A percentile compares a stretch with the other conserved stretches of the same genome.
phyloP scores from a whole-genome alignment of 306 rosid species.

The Abrus precatorius region DNA sequence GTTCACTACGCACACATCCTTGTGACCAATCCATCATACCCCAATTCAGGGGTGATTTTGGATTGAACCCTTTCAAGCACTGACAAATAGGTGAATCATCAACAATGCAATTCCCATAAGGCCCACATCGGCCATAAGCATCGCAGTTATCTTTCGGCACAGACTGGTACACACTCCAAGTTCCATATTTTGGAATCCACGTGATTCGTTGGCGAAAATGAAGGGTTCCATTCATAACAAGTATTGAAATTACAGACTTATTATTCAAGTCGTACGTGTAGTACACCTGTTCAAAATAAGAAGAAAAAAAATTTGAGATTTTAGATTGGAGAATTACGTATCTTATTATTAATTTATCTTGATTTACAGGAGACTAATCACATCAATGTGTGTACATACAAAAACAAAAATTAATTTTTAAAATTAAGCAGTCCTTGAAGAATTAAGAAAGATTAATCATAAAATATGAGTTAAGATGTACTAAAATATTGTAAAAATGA shows the following conservation, averaged over 20 bases:
- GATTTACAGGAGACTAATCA: too few relatives aligned
- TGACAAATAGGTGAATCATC: conserved; percentile 50
- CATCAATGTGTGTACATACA: too few relatives aligned
- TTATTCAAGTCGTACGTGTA: conserved; percentile 17
- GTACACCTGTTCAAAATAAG: too few relatives aligned
- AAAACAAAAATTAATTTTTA: too few relatives aligned
- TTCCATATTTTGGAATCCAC: conserved; percentile 45
- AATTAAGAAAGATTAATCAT: too few relatives aligned
- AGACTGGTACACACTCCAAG: conserved; percentile 49
- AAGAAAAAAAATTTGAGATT: too few relatives aligned
- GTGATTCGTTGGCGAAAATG: conserved; percentile 31
- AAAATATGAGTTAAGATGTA: too few relatives aligned
- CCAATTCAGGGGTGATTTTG: conserved; percentile 56
- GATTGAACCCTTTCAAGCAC: conserved; percentile 57
- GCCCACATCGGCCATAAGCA: conserved; percentile 52
- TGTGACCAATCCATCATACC: conserved; percentile 48
- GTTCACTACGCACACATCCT: conserved; percentile 21
- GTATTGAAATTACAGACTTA: conserved; percentile 44
- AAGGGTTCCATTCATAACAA: conserved; percentile 49
- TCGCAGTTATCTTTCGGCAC: conserved; percentile 58
- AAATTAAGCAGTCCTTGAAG: too few relatives aligned
- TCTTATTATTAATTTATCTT: too few relatives aligned
- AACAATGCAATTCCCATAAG: conserved; percentile 47
- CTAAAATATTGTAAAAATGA: too few relatives aligned
- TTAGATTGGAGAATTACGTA: too few relatives aligned